Evolutionary conservation across 345 rosid species (phyloP).

Genomic region (Salix viminalis): DNA sequence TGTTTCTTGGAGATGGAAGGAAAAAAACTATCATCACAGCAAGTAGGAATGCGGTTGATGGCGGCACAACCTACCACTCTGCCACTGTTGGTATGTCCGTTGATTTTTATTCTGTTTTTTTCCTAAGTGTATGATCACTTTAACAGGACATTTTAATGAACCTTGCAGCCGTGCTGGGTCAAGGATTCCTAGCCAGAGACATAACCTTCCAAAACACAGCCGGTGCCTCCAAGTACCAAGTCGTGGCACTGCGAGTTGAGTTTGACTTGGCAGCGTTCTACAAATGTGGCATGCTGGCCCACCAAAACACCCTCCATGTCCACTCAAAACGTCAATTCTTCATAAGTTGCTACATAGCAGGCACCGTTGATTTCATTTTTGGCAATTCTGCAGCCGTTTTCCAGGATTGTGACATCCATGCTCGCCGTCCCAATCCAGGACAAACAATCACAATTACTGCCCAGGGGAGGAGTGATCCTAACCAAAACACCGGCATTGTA

Average conservation of each 20-base stretch:
- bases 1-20: slow-evolving; percentile 88
- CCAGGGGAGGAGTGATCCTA: slow-evolving; percentile 76
- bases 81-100: slow-evolving; percentile 80
- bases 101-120: not conserved
- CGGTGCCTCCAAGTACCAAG: slow-evolving; percentile 70
- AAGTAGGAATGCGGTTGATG: slow-evolving; percentile 61
- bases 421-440: slow-evolving; percentile 70
- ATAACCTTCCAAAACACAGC: slow-evolving; percentile 83
- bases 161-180: slow-evolving; percentile 68
- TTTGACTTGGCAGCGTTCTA: slow-evolving; percentile 74
- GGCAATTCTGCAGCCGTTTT: slow-evolving; percentile 60
- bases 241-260: slow-evolving; percentile 74
- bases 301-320: slow-evolving; percentile 73
- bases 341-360: slow-evolving; percentile 53
- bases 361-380: slow-evolving; percentile 84
- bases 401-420: slow-evolving; percentile 84
- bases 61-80: slow-evolving; percentile 75
- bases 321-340: slow-evolving; percentile 72
- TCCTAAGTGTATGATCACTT: not conserved
- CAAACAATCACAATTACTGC: slow-evolving; percentile 97
- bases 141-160: not conserved
- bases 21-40: slow-evolving; percentile 65
- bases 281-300: slow-evolving; percentile 65
- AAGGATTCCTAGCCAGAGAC: slow-evolving; percentile 64
- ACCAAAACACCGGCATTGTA: slow-evolving; percentile 90